A percentile compares a stretch with the other conserved stretches of the same genome.
Conservation (phyloP, 2,329 filamentous ascomycete species). For the Orbilia javanica region DNA sequence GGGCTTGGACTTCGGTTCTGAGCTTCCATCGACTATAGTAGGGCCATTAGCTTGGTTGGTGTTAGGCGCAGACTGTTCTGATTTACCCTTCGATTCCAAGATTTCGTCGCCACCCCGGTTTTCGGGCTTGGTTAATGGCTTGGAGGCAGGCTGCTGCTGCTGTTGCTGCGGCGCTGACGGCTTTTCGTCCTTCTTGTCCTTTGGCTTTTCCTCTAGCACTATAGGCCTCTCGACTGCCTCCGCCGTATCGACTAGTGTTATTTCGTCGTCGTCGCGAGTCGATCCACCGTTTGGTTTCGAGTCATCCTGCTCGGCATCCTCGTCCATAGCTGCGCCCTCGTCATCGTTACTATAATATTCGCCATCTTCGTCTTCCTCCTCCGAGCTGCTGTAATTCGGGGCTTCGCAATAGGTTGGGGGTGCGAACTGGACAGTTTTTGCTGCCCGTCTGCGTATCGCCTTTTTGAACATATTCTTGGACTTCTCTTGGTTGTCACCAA, state of each 20-base stretch:
- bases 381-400: conserved; percentile 84
- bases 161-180: too few relatives aligned
- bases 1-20: conserved; percentile 59
- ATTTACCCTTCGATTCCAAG: conserved; percentile 66
- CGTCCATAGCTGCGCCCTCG: conserved; percentile 64
- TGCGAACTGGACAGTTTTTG: conserved; percentile 88
- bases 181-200: conserved; percentile 25
- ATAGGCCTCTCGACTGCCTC: conserved; percentile 50
- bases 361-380: conserved; percentile 75
- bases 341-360: conserved; percentile 68
- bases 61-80: conserved; percentile 63
- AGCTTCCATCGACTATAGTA: conserved; percentile 26
- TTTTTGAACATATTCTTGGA: conserved; percentile 85
- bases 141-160: conserved; percentile 29
- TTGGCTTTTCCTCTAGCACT: conserved; percentile 42
- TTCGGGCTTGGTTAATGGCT: conserved; percentile 28
- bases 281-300: conserved; percentile 24
- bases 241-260: conserved; percentile 49
- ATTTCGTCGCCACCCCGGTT: conserved; percentile 75
- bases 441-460: conserved; percentile 82
- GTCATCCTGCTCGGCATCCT: conserved; percentile 34
- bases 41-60: conserved; percentile 55
- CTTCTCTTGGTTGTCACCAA: conserved; percentile 77
- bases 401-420: conserved; percentile 89
- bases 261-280: conserved; percentile 46